These are phyloP conservation scores for Phellopilus nigrolimitatus DNA, from an alignment of 1,284 basidiomycete genomes.

Conservation along the genomic window DNA sequence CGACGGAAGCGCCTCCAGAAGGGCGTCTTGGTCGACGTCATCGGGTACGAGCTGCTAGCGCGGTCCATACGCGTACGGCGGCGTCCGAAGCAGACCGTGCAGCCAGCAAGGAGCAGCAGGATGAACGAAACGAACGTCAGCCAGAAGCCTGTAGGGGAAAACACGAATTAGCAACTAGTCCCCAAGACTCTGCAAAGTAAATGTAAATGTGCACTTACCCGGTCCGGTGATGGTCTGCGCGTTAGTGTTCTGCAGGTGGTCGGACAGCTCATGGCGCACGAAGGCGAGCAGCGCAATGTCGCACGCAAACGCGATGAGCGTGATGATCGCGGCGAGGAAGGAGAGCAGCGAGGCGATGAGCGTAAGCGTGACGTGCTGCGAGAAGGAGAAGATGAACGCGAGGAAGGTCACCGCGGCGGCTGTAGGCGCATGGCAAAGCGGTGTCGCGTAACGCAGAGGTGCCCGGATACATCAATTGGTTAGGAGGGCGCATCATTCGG, in stretches of 20 bases:
- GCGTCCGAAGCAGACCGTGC: constrained; percentile 66
- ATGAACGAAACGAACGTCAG: constrained; percentile 62
- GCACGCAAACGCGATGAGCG: constrained; percentile 65
- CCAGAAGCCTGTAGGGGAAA: constrained; percentile 56
- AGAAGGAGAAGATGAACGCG: constrained; percentile 59
- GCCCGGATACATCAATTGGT: too few relatives aligned
- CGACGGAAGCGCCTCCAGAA: constrained; percentile 19
- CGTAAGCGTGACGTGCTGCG: constrained; percentile 52
- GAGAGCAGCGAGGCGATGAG: constrained; percentile 57
- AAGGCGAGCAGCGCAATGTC: constrained; percentile 70
- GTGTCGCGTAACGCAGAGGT: background rate
- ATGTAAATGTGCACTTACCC: constrained; percentile 39
- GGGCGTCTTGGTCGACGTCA: constrained; percentile 16
- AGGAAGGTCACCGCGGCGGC: constrained; percentile 59
- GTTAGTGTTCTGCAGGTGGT: constrained; percentile 37
- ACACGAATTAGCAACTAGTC: background rate
- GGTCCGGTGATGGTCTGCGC: constrained; percentile 50
- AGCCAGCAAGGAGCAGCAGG: constrained; percentile 56
- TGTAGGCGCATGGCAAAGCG: constrained; percentile 26
- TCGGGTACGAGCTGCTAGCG: constrained; percentile 32
- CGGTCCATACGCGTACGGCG: constrained; percentile 43
- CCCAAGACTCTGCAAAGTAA: too few relatives aligned
- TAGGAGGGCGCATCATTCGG: background rate
- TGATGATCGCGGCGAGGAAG: constrained; percentile 60
- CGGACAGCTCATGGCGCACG: constrained; percentile 53